phyloP scores from a whole-genome alignment of 2,329 filamentous ascomycete species.

The Drechslera avenae region DNA sequence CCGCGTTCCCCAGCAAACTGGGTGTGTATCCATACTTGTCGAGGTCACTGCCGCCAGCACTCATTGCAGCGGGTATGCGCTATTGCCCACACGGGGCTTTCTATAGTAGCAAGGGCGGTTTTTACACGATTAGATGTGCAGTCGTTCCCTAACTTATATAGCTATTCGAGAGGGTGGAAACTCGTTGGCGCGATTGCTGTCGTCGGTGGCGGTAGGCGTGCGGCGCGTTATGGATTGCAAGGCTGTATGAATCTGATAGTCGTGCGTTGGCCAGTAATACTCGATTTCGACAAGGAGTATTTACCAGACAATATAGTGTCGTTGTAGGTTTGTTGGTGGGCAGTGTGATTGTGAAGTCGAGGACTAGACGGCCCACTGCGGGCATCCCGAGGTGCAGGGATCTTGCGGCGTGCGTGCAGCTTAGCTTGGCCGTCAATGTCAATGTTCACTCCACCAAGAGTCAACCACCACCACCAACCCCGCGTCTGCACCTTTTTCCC shows the following conservation, averaged over 20 bases:
- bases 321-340: too few species aligned
- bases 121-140: conserved; percentile 1
- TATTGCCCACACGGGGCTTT: conserved; percentile 21
- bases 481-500: conserved; percentile 17
- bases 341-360: conserved; percentile 12
- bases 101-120: neutral
- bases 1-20: conserved; percentile 13
- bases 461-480: conserved; percentile 31
- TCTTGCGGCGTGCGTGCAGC: conserved; percentile 11
- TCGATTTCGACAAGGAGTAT: neutral
- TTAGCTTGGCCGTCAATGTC: conserved; percentile 4
- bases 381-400: conserved; percentile 18
- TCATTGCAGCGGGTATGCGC: conserved; percentile 35
- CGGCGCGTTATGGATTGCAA: neutral
- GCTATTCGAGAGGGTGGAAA: conserved; percentile 3
- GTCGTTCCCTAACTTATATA: neutral
- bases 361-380: conserved; percentile 9
- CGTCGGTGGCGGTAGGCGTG: conserved; percentile 14
- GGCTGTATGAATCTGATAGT: neutral
- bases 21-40: conserved; percentile 69
- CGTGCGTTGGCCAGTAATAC: neutral
- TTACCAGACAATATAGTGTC: too few species aligned
- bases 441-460: conserved; percentile 31
- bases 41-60: conserved; percentile 79
- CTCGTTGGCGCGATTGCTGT: conserved; percentile 10